phyloP scores from a whole-genome alignment of 1,139 yeast genomes.

The Yamadazyma friedrichii region DNA sequence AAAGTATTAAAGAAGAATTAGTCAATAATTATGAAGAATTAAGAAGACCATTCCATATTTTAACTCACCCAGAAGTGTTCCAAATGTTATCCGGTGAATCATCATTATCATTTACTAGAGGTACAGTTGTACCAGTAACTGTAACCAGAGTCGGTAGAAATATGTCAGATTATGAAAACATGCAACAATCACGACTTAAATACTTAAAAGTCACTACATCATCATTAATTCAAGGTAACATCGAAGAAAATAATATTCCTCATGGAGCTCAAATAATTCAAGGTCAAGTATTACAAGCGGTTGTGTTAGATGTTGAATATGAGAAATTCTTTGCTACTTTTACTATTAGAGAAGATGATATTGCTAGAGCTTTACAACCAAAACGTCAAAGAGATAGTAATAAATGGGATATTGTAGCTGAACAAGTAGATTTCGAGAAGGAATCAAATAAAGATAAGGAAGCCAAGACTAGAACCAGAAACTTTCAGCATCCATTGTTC shows the following conservation, averaged over 20 bases:
- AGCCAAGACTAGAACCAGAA: conserved; percentile 56
- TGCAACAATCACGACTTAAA: conserved; percentile 33
- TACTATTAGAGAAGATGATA: conserved; percentile 65
- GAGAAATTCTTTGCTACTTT: conserved; percentile 71
- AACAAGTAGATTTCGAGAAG: conserved; percentile 58
- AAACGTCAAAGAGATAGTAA: conserved; percentile 55
- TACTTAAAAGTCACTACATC: conserved; percentile 64
- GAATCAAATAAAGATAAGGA: conserved; percentile 62
- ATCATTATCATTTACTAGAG: conserved; percentile 61
- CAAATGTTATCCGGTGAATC: conserved; percentile 90
- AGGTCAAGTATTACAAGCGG: conserved; percentile 88
- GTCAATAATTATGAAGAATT: conserved; percentile 85
- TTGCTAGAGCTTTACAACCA: conserved; percentile 55
- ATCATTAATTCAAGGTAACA: conserved; percentile 72
- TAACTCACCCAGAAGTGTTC: conserved; percentile 74
- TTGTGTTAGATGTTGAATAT: conserved; percentile 67
- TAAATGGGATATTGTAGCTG: conserved; percentile 84
- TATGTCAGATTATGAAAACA: conserved; percentile 32
- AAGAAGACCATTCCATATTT: conserved; percentile 66
- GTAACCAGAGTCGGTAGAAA: conserved; percentile 55
- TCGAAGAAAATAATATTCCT: conserved; percentile 66
- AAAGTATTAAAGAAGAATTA: conserved; percentile 85
- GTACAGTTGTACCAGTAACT: conserved; percentile 77
- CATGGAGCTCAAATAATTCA: conserved; percentile 46
- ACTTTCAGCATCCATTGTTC: conserved; percentile 90